Evolutionary conservation across 495 filamentous ascomycete genomes (phyloP), one percentile per base, ranked within the genome.

Genomic region (Hypoxylon cercidicola): DNA sequence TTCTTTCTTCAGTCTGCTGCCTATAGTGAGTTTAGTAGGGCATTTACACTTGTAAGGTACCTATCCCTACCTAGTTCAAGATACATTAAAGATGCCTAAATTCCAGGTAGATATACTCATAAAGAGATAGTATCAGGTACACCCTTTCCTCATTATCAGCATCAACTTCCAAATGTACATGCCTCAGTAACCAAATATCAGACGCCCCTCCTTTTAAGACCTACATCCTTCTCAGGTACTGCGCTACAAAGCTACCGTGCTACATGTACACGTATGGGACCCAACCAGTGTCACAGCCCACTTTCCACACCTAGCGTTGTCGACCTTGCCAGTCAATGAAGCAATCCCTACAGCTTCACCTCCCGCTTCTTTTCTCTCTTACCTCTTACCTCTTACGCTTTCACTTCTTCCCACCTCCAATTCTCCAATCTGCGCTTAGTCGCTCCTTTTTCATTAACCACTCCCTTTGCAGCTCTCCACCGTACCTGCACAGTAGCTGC

Each of bases 321-420:
- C 49, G 48, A 58, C 64, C 64, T 67, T 19, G 59, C 55, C 39
- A 43, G 21, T 55, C 59, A 30, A 60, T 63, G 65, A 68, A 68
- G 65, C 65, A 68, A 68, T 68, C 55, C 62, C 60, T 60, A 32
- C 32, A 63, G 65, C 65, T 68, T 68, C 60, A 60, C 20, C 47
- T 57, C 6, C 41, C 41, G 28, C 53, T 59, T 55, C 20, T 52
- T 48, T 40, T 1, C 34, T 60, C 58, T 53, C n/a, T n/a, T n/a
- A n/a, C n/a, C n/a, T n/a, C n/a, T n/a, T n/a, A n/a, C n/a, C n/a
- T n/a, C 35, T 49, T 62, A 37, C 20, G 21, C 30, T 15, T 35
- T 21, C 43, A 60, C 57, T 52, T 25, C 54, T 16, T n/a, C 19
- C 44, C 46, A 35, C 23, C n/a, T n/a, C 39, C 28, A 20, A 59